Evolutionary conservation across 495 filamentous ascomycete genomes (phyloP).

Genomic region (Chaetomium fimeti): DNA sequence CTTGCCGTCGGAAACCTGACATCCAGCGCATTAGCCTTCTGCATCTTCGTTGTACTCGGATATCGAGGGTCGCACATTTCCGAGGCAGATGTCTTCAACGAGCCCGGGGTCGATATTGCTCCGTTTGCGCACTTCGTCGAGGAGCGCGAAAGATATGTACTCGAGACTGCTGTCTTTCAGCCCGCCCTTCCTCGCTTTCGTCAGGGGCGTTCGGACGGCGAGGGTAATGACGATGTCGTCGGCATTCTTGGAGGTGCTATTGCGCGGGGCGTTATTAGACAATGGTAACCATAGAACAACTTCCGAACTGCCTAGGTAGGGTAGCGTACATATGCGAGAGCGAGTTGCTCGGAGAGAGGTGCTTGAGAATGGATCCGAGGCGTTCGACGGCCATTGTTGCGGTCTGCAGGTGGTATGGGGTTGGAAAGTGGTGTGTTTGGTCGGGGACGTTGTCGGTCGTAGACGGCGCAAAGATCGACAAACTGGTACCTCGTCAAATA

Average conservation of each 20-base stretch:
- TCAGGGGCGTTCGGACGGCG: slow-evolving; percentile 72
- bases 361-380: slow-evolving; percentile 81
- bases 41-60: background rate
- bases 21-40: slow-evolving; percentile 1
- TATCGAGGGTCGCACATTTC: slow-evolving; percentile 64
- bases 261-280: slow-evolving; percentile 16
- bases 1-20: slow-evolving; percentile 78
- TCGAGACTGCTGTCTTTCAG: slow-evolving; percentile 96
- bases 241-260: slow-evolving; percentile 85
- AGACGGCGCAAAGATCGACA: slow-evolving; percentile 1
- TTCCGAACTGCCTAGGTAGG: background rate
- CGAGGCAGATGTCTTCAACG: slow-evolving; percentile 88
- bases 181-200: slow-evolving; percentile 77
- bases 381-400: slow-evolving; percentile 78
- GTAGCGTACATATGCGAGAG: slow-evolving; percentile 72
- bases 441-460: background rate
- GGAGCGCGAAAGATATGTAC: slow-evolving; percentile 72
- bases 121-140: slow-evolving; percentile 70
- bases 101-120: slow-evolving; percentile 77
- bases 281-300: background rate
- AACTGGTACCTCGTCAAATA: slow-evolving; percentile 9
- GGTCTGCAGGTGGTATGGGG: background rate
- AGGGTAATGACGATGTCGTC: slow-evolving; percentile 95
- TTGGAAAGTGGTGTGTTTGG: background rate
- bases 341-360: slow-evolving; percentile 70